These are phyloP conservation scores for Logfia minima DNA, from an alignment of 129 eudicot species.

Conservation along the genomic window DNA sequence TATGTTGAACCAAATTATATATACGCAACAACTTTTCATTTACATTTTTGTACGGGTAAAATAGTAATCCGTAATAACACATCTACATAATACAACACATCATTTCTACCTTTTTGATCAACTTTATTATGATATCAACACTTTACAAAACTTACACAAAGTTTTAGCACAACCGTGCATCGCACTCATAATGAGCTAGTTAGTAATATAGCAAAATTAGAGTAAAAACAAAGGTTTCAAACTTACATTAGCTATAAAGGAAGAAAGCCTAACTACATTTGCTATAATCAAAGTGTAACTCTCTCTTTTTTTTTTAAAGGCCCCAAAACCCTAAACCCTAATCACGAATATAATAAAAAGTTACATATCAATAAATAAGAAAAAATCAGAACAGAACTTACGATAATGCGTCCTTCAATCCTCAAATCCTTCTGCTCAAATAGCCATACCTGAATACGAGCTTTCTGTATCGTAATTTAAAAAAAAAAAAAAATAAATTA, in stretches of 20 bases:
- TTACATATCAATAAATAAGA: neutral
- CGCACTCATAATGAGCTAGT: too few relatives aligned
- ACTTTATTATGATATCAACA: too few relatives aligned
- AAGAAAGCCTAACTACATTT: neutral
- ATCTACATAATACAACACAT: too few relatives aligned
- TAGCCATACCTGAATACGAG: conserved; percentile 84
- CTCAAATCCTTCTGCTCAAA: conserved; percentile 84
- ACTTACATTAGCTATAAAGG: neutral
- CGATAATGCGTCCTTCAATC: conserved; percentile 83
- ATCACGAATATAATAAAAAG: neutral
- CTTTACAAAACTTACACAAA: too few relatives aligned
- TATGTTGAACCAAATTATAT: too few relatives aligned
- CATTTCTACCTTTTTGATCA: too few relatives aligned
- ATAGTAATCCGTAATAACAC: too few relatives aligned
- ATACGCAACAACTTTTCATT: too few relatives aligned
- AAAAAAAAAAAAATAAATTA: neutral
- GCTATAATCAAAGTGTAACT: neutral
- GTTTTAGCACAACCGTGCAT: too few relatives aligned
- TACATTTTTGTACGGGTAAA: too few relatives aligned
- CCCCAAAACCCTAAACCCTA: neutral
- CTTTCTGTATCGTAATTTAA: conserved; percentile 42
- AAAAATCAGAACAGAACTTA: conserved; percentile 18
- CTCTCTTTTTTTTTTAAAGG: neutral
- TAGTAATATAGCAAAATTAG: neutral
- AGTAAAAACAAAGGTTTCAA: neutral